Base-by-base conservation (phyloP, 352 stramenopile genomes). In the Phytopythium mirpurense region DNA sequence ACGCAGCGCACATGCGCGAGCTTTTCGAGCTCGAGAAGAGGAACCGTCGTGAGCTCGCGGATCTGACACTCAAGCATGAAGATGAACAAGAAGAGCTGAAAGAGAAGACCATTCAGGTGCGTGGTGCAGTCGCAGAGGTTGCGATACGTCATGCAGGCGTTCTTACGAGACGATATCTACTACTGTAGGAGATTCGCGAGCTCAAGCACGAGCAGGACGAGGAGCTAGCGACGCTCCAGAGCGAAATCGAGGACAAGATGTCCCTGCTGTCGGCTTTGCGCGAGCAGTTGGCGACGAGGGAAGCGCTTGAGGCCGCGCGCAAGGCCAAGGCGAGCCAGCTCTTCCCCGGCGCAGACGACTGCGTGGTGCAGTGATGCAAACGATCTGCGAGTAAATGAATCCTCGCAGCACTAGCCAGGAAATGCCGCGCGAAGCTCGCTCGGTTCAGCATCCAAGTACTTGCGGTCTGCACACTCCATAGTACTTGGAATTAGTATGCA, bases 41-140 rank as follows among this genome's bases (percentile, higher is more conserved):
- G 24, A 78, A 66, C 12, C 64, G 84, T 15, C 54, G 76, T 35
- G 60, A 88, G 36, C 54, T 78, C 9, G 67, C 56, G 4, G 54
- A 74, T 29, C 51, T 84, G 19, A 63, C 44, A 21, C 59, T 77
- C 12, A 46, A 80, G 51, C 63, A 77, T 36, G 63, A 86, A 56
- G 70, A 86, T 27, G 62, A 86, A 19, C 67, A 86, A 48, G 75
- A 86, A 40, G 65, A 77, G 27, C 62, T 89, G 36, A 88, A 87
- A 49, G 71, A 81, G 23, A 54, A 65, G 27, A 74, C 57, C n/a
- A 80, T 83, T 49, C 66, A 63, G 63, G 78, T 88, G 55, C 34
- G 59, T 54, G 40, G 29, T 8, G 32, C 11, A 36, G n/a, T 14
- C 27, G 8, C 5, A 11, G 21, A 50, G 21, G 14, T 52, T 42